Conservation (phyloP, 2,329 filamentous ascomycete species). For the Sporothrix pseudoabietina region DNA sequence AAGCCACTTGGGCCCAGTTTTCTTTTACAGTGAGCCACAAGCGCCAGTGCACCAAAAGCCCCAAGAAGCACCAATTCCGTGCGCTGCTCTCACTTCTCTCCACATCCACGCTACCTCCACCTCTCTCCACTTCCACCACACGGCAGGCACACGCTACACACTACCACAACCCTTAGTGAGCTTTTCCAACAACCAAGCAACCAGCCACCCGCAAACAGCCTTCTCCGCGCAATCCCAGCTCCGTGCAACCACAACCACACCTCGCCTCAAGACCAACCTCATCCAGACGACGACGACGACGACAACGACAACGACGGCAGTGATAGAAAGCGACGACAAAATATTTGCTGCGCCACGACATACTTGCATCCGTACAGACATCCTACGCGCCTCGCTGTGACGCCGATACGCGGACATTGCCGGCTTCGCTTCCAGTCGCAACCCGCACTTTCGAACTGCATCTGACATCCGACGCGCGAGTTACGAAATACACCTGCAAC, state of each 20-base stretch:
- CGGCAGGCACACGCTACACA: background rate
- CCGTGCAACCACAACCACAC: background rate
- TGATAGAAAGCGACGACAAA: background rate
- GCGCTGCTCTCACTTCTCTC: background rate
- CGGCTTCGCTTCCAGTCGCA: slow-evolving; percentile 6
- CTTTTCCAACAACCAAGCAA: slow-evolving; percentile 14
- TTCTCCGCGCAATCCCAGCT: background rate
- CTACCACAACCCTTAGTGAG: slow-evolving; percentile 1
- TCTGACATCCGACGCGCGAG: background rate
- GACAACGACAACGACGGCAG: background rate
- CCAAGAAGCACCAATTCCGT: background rate
- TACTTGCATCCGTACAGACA: background rate
- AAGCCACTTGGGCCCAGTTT: background rate
- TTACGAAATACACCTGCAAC: background rate
- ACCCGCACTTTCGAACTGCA: background rate
- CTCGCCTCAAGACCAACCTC: background rate
- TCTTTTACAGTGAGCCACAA: background rate
- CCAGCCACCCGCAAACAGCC: slow-evolving; percentile 17
- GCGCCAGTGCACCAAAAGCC: background rate
- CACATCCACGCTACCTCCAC: background rate
- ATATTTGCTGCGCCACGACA: background rate
- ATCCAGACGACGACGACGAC: background rate
- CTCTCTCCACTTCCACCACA: slow-evolving; percentile 13
- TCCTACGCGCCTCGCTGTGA: background rate
- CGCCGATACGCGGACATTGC: slow-evolving; percentile 10